Evolutionary conservation across 2,329 filamentous ascomycete genomes (phyloP), one percentile per base, ranked within the genome.

Genomic region (Myriosclerotinia duriaeana): DNA sequence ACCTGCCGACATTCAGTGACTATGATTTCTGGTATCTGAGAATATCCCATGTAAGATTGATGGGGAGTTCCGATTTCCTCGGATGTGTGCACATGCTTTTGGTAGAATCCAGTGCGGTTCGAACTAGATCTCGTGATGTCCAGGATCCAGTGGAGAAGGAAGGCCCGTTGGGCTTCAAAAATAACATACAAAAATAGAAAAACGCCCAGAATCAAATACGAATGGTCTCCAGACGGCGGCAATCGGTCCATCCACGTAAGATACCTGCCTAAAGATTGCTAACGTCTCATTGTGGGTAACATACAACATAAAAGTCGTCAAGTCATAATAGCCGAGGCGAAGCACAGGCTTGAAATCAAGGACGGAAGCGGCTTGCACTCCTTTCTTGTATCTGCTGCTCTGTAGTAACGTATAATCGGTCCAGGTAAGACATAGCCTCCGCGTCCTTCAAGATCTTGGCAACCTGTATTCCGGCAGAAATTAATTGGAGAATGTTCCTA

Each of bases 401-500:
- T 62, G 91, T 95, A 73, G 88, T 85, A 81, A 91, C 85, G 83
- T 96, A 96, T 78, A 96, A 82, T 77, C 84, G 83, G 80, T 94
- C 90, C 75, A 95, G 82, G 38, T 67, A 66, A 36, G 34, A 40
- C 68, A 69, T 69, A 34, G 66, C 66, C 42, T 42, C 36, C 15
- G 55, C 53, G 79, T 96, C 92, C 80, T 92, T 93, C 69, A 96
- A 80, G 70, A 96, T 93, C 78, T 92, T 94, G 68, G 91, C 90
- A 68, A 96, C 92, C 78, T 96, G 92, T 64, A 92, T 90, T 50
- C 92, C 92, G 52, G 92, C 92, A 70, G 90, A 93, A 74, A 96
- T 92, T 70, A 95, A 84, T 80, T 96, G 92, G 67, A 96, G 83
- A 70, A 96, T 91, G 77, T 95, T 94, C 72, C 92, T 85, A 79